Percentiles rank a stretch among this genome's conserved stretches.
phyloP scores from a whole-genome alignment of 2,329 filamentous ascomycete species.

The Penicillium fuscoglaucum region DNA sequence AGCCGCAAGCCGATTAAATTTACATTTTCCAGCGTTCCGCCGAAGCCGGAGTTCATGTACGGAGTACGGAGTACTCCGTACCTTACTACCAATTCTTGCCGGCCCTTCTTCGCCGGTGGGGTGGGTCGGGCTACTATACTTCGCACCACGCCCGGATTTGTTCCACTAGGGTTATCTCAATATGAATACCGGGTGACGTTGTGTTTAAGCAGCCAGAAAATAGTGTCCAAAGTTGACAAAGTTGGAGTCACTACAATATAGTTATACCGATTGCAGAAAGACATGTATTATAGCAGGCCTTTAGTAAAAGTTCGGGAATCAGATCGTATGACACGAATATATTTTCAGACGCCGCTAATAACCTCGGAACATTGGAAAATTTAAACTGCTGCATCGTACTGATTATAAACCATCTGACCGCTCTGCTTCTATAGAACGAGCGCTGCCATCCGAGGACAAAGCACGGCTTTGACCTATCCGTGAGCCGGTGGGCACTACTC shows the following conservation, averaged over 20 bases:
- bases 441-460: neutral
- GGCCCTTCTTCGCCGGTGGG: neutral
- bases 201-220: neutral
- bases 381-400: neutral
- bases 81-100: neutral
- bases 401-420: neutral
- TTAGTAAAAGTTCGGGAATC: neutral
- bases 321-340: neutral
- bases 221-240: neutral
- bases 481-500: neutral
- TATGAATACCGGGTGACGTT: neutral
- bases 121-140: neutral
- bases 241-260: neutral
- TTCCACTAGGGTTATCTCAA: neutral
- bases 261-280: neutral
- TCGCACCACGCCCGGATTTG: neutral
- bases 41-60: neutral
- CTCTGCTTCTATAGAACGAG: neutral
- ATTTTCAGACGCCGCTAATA: too few relatives aligned
- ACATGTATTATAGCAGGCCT: neutral
- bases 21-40: neutral
- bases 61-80: too few relatives aligned
- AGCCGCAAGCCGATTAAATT: neutral
- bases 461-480: too few relatives aligned
- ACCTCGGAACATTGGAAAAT: neutral